These are phyloP conservation scores for Umbelopsis sp. DNA, from an alignment of 371 early-diverging fungal species.

Conservation along the genomic window DNA sequence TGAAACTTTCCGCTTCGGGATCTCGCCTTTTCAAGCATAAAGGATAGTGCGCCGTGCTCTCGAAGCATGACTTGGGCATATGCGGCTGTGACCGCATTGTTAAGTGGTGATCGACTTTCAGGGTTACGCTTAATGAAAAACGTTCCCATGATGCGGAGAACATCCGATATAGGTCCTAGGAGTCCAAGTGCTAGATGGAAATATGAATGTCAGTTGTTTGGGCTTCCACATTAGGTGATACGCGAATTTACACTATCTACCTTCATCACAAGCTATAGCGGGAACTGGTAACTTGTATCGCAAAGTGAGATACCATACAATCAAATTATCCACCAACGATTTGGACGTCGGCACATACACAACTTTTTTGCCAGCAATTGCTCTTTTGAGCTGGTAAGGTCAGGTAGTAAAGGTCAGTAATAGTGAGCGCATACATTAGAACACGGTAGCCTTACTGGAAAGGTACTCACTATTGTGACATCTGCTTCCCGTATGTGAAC, in stretches of 20 bases:
- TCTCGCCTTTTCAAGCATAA: slow-evolving; percentile 43
- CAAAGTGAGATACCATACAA: slow-evolving; percentile 55
- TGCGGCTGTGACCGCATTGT: slow-evolving; percentile 51
- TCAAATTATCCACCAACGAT: slow-evolving; percentile 43
- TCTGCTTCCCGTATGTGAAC: slow-evolving; percentile 37
- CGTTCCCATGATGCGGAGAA: slow-evolving; percentile 50
- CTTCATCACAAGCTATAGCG: slow-evolving; percentile 52
- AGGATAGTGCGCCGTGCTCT: slow-evolving; percentile 49
- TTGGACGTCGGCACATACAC: slow-evolving; percentile 52
- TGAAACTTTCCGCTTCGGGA: slow-evolving; percentile 52
- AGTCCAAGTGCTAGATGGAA: slow-evolving; percentile 30
- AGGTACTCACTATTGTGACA: slow-evolving; percentile 22
- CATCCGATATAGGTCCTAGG: slow-evolving; percentile 50
- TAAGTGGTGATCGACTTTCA: slow-evolving; percentile 44
- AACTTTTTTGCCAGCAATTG: slow-evolving; percentile 40
- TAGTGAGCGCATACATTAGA: neutral
- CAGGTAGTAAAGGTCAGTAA: neutral
- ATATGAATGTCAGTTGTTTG: neutral
- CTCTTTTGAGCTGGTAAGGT: slow-evolving; percentile 6
- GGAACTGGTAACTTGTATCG: slow-evolving; percentile 55
- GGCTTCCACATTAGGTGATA: neutral
- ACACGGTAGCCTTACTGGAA: neutral
- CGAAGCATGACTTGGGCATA: slow-evolving; percentile 50
- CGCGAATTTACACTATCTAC: slow-evolving; percentile 19
- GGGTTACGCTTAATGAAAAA: slow-evolving; percentile 51